A percentile compares a stretch with the other conserved stretches of the same genome.
phyloP scores from a whole-genome alignment of 2,329 filamentous ascomycete species.

The Thielaviopsis ethacetica region DNA sequence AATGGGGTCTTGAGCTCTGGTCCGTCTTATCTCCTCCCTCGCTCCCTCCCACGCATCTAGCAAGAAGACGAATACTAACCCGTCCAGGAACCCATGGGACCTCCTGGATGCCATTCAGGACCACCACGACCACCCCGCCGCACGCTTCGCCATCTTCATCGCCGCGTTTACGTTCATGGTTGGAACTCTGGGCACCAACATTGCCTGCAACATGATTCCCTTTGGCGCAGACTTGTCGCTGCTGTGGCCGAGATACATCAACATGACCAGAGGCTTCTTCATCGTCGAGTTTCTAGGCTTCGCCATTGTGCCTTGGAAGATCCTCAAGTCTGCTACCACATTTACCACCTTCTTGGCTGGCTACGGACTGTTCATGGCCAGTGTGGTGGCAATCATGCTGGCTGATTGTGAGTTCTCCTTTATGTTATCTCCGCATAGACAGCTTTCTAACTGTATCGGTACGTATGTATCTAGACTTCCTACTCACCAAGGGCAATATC shows the following conservation, averaged over 20 bases:
- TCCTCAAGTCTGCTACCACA: not conserved
- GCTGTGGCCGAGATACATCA: constrained; percentile 19
- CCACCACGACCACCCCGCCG: constrained; percentile 18
- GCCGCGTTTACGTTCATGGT: constrained; percentile 15
- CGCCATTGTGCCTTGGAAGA: constrained; percentile 18
- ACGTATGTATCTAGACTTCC: not conserved
- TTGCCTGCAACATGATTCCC: constrained; percentile 19
- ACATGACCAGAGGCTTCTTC: constrained; percentile 19
- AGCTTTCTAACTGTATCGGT: not conserved
- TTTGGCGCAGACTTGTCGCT: constrained; percentile 21
- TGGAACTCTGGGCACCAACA: constrained; percentile 16
- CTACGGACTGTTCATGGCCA: not conserved
- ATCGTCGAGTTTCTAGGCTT: constrained; percentile 19
- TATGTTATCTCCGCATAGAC: not conserved
- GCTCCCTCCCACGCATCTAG: not conserved
- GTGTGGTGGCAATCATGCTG: not conserved
- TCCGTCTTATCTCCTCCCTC: not conserved
- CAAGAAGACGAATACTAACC: constrained; percentile 11
- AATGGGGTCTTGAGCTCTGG: constrained; percentile 16
- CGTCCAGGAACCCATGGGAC: constrained; percentile 23
- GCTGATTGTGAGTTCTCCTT: not conserved
- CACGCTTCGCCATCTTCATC: constrained; percentile 21
- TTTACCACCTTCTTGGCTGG: not conserved
- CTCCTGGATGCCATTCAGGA: constrained; percentile 22
- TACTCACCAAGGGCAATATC: not conserved